Base-by-base conservation (phyloP, 805 yeast genomes). In the Nakazawaea ernobii region DNA sequence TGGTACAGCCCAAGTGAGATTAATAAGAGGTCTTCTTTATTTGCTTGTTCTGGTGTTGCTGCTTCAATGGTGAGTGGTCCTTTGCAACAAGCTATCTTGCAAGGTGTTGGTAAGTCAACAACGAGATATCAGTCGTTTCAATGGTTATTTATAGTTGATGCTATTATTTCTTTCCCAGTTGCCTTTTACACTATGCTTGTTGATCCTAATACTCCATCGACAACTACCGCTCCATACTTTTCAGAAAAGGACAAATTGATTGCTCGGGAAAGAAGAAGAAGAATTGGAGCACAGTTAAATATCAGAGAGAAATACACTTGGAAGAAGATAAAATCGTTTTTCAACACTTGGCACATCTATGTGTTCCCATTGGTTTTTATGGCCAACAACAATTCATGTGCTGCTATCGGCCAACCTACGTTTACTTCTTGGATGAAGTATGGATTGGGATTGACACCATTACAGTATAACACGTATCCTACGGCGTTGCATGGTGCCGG, bases 61-160 rank as follows among this genome's bases (percentile, higher is more conserved):
- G 70, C 70, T 7, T 58, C 65, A 11, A 52, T 69, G 49, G 59
- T 66, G 13, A 54, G 65, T 27, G 73, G 74, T 35, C 71, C 71
- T 1, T 53, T 69, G 29, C 71, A 68, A 45, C 65, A 67, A 49
- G 48, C 56, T 4, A 61, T 67, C 46, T 48, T 71, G 32, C 41
- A 46, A 3, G 55, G 63, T 1, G 57, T 59, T 41, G 49, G 48
- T 8, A 33, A 55, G 35, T 49, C 58, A 1, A 15, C 49, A 7
- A 15, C 53, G 35, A 49, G 44, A 8, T 48, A 64, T n/a, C 55
- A 62, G 6, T 70, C 74, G 1, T 74, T 68, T 61, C 67, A 70
- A 50, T 72, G 75, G 74, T 61, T 74, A 65, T 74, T 74, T 53
- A 66, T 74, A 5, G 56, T 74, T 39, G 78, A 74, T 53, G 77